Percentiles rank a stretch among this genome's conserved stretches.
Evolutionary conservation across 257 asterid species (phyloP).

Genomic region (Solanum rostratum): DNA sequence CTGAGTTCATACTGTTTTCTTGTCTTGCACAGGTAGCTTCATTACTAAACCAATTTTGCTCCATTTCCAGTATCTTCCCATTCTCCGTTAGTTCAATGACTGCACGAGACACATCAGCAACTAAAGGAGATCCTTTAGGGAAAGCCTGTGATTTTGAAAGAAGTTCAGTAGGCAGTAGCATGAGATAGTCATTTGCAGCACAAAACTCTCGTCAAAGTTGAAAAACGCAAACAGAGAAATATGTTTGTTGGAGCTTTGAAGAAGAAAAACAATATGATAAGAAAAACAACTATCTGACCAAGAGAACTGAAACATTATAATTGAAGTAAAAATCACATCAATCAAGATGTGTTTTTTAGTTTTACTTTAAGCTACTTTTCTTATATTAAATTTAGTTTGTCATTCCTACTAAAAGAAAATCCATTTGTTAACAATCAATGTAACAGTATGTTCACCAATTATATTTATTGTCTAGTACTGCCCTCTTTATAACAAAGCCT

Average conservation of each 20-base stretch:
- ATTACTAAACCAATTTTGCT: not conserved
- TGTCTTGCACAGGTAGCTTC: not conserved
- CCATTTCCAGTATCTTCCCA: not conserved
- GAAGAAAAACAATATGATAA: not conserved
- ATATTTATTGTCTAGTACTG: not conserved
- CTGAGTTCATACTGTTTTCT: not conserved
- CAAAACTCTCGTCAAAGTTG: not conserved
- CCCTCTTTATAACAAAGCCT: not conserved
- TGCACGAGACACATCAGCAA: conserved; percentile 2
- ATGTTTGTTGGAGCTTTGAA: not conserved
- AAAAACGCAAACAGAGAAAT: not conserved
- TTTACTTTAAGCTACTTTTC: not conserved
- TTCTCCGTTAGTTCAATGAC: not conserved
- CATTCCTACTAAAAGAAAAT: not conserved
- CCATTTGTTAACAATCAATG: not conserved
- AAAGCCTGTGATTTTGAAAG: not conserved
- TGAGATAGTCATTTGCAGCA: not conserved
- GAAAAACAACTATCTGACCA: not conserved
- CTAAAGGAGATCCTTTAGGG: not conserved
- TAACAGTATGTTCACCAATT: not conserved
- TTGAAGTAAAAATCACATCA: not conserved
- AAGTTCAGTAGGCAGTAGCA: not conserved
- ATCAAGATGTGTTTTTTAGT: not conserved
- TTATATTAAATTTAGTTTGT: not conserved
- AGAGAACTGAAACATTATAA: not conserved